These are phyloP conservation scores for Spirogloea muscicola DNA, from an alignment of 139 green algal genomes.

Conservation along the genomic window DNA sequence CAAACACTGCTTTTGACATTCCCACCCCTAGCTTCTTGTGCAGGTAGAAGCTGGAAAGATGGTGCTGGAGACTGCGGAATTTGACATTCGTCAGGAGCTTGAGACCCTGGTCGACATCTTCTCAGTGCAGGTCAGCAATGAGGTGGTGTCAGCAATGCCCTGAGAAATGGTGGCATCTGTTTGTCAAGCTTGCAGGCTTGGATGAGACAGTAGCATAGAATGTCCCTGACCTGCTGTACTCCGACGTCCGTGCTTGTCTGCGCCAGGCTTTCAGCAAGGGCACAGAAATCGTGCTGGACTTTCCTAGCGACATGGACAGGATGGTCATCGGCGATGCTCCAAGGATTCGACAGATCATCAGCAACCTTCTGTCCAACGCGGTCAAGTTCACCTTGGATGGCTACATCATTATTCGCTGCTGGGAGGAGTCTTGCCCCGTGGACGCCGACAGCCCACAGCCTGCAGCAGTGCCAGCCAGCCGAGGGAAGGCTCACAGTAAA, in stretches of 20 bases:
- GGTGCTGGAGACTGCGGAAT: slow-evolving; percentile 8
- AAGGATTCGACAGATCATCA: slow-evolving; percentile 55
- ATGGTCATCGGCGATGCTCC: slow-evolving; percentile 49
- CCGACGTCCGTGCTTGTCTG: neutral
- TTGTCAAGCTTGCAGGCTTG: no score
- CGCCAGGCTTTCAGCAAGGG: slow-evolving; percentile 4
- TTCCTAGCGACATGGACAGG: neutral
- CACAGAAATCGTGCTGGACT: slow-evolving; percentile 4
- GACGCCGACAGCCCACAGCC: neutral
- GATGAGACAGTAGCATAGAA: no score
- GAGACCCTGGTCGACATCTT: slow-evolving; percentile 23
- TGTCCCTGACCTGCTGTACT: no score
- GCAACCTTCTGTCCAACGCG: slow-evolving; percentile 55
- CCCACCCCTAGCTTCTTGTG: no score
- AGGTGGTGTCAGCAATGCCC: no score
- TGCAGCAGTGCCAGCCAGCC: neutral
- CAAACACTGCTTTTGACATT: no score
- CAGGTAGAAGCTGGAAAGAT: slow-evolving; percentile 28
- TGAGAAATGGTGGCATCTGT: no score
- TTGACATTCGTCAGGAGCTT: slow-evolving; percentile 14
- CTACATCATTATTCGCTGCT: slow-evolving; percentile 8
- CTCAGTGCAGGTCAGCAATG: slow-evolving; percentile 16
- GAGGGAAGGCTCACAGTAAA: no score
- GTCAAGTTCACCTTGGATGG: slow-evolving; percentile 72
- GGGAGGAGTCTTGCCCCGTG: neutral